A percentile compares a stretch with the other conserved stretches of the same genome.
Evolutionary conservation across 352 stramenopile species (phyloP).

Genomic region (Pythium periplocum): DNA sequence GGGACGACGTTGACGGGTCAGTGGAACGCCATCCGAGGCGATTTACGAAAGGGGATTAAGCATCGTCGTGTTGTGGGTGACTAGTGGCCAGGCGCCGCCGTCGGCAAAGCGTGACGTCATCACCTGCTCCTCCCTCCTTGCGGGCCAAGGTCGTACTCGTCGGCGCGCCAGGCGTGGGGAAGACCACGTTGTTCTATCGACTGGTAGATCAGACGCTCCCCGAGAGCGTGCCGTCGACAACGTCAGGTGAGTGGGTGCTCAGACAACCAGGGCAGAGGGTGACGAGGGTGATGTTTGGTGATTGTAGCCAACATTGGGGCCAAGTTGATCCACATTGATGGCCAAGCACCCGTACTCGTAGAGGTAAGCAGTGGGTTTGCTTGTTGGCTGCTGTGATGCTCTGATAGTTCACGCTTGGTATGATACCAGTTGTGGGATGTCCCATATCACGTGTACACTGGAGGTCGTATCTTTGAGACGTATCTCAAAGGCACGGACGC

Average conservation of each 20-base stretch:
- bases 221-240: conserved; percentile 24
- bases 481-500: conserved; percentile 33
- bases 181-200: conserved; percentile 48
- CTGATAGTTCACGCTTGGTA: neutral
- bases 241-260: conserved; percentile 22
- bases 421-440: conserved; percentile 50
- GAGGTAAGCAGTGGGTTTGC: conserved; percentile 23
- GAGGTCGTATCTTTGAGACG: conserved; percentile 33
- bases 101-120: too few species aligned
- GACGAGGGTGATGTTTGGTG: neutral
- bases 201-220: conserved; percentile 28
- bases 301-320: conserved; percentile 35
- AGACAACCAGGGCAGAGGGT: neutral
- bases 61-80: too few species aligned
- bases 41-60: too few species aligned
- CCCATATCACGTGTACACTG: conserved; percentile 39
- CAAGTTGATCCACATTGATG: conserved; percentile 48
- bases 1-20: too few species aligned
- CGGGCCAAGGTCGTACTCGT: conserved; percentile 45
- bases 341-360: conserved; percentile 24
- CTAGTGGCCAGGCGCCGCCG: too few species aligned
- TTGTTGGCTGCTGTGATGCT: neutral
- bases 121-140: too few species aligned
- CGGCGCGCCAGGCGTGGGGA: conserved; percentile 33
- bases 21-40: too few species aligned